These are phyloP conservation scores for Fusarium scirpi DNA, from an alignment of 2,329 filamentous ascomycete genomes.

Conservation along the genomic window DNA sequence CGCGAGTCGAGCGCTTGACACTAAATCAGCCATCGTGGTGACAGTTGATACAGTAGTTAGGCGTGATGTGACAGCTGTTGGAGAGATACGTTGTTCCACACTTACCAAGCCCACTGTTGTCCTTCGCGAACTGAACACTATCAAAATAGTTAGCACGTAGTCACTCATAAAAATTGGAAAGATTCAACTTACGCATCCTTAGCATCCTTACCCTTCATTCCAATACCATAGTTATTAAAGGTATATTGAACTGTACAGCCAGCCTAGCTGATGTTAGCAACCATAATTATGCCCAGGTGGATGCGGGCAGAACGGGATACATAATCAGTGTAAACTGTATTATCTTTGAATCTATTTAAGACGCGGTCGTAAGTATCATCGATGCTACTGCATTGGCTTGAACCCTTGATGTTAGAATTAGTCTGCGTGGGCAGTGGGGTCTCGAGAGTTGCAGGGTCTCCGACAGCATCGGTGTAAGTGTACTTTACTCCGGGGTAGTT, in stretches of 20 bases:
- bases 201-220: conserved; percentile 20
- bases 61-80: conserved; percentile 13
- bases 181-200: conserved; percentile 16
- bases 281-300: background rate
- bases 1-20: no score
- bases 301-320: background rate
- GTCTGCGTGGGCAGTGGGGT: conserved; percentile 4
- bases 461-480: conserved; percentile 1
- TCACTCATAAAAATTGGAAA: background rate
- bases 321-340: conserved; percentile 11
- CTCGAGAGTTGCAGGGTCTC: background rate
- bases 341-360: conserved; percentile 1
- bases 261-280: conserved; percentile 5
- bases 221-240: background rate
- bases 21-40: background rate
- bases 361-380: conserved; percentile 18
- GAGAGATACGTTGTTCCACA: conserved; percentile 16
- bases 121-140: conserved; percentile 2
- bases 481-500: background rate
- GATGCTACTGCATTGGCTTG: conserved; percentile 14
- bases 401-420: conserved; percentile 3
- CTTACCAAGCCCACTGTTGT: conserved; percentile 11
- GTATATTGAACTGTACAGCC: conserved; percentile 15
- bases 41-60: conserved; percentile 24
- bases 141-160: background rate